Conservation (phyloP, 2,329 filamentous ascomycete species). For the Botrytis deweyae region DNA sequence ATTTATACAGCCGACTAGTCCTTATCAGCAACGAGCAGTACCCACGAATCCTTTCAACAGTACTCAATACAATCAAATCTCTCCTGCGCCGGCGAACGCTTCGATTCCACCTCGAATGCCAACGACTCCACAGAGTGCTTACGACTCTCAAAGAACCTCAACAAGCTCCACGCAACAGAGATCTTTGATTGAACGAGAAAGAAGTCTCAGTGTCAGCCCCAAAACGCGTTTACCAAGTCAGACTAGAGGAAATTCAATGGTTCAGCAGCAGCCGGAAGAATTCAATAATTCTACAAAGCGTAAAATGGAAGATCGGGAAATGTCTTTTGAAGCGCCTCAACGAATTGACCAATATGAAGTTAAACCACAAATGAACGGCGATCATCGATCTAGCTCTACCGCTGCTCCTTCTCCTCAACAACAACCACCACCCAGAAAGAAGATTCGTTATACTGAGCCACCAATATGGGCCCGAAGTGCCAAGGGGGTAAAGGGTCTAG, state of each 20-base stretch:
- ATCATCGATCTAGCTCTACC: conserved; percentile 25
- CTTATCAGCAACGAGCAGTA: conserved; percentile 56
- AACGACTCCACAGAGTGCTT: conserved; percentile 44
- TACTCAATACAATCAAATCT: conserved; percentile 36
- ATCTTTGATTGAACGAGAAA: conserved; percentile 63
- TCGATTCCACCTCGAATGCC: conserved; percentile 44
- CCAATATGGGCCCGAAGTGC: conserved; percentile 48
- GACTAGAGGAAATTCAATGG: conserved; percentile 26
- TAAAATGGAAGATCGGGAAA: conserved; percentile 37
- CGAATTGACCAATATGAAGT: conserved; percentile 26
- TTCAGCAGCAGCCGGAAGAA: conserved; percentile 28
- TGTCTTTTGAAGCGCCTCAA: conserved; percentile 27
- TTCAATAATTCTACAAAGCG: conserved; percentile 31
- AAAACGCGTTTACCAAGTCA: conserved; percentile 60
- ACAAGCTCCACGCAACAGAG: conserved; percentile 42
- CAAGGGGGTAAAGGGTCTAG: conserved; percentile 25
- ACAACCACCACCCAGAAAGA: conserved; percentile 49
- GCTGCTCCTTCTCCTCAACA: conserved; percentile 38
- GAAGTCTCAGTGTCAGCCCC: conserved; percentile 74
- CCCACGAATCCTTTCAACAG: conserved; percentile 27
- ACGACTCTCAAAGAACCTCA: conserved; percentile 51
- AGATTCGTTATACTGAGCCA: conserved; percentile 51
- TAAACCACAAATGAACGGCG: conserved; percentile 31
- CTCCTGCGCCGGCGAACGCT: conserved; percentile 42
- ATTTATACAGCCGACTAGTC: conserved; percentile 56